These are phyloP conservation scores for Oxytropis ochrocephala DNA, from an alignment of 306 rosid genomes.

Conservation along the genomic window DNA sequence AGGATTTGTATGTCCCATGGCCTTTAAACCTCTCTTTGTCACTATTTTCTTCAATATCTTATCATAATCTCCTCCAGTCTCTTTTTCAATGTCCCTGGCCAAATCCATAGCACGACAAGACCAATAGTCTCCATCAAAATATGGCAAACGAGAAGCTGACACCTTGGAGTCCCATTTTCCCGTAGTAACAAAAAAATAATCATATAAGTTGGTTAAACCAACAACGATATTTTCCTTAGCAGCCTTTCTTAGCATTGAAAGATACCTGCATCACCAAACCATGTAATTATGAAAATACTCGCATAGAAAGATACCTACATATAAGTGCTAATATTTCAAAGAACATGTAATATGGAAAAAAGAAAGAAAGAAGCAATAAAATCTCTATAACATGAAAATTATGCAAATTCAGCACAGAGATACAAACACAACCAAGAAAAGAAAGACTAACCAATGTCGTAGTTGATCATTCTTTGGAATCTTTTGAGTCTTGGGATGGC, in stretches of 20 bases:
- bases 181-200: slow-evolving; percentile 40
- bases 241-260: slow-evolving; percentile 46
- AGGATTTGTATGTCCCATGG: slow-evolving; percentile 43
- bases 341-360: neutral
- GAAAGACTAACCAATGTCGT: slow-evolving; percentile 44
- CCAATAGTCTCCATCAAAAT: slow-evolving; percentile 74
- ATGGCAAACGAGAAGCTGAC: slow-evolving; percentile 55
- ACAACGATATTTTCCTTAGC: slow-evolving; percentile 46
- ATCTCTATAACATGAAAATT: too few species aligned
- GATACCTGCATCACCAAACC: slow-evolving; percentile 41
- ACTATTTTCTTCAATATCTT: slow-evolving; percentile 5
- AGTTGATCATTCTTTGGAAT: slow-evolving; percentile 53
- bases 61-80: slow-evolving; percentile 17
- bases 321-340: neutral
- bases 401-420: neutral
- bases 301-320: neutral
- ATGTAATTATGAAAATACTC: neutral
- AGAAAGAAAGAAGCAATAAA: neutral
- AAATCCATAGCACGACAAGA: slow-evolving; percentile 33
- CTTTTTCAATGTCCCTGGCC: slow-evolving; percentile 27
- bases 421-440: neutral
- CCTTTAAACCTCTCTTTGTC: slow-evolving; percentile 40
- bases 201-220: slow-evolving; percentile 41
- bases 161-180: slow-evolving; percentile 36
- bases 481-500: slow-evolving; percentile 54